Base-by-base conservation (phyloP, 2,329 filamentous ascomycete species). In the Cladorrhinum sp. region DNA sequence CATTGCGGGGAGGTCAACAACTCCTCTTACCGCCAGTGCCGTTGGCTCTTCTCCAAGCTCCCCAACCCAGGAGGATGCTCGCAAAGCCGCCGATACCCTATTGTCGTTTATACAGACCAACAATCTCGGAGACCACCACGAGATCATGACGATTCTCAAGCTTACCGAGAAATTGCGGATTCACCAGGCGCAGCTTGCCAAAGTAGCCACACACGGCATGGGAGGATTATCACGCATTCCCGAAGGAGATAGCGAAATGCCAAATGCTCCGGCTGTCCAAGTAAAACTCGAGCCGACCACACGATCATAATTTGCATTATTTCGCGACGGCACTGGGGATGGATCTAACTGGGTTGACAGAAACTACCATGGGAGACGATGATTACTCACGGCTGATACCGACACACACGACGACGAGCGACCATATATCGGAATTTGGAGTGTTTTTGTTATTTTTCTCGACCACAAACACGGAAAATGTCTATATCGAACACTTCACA, bases 121-220 rank as follows among this genome's bases (percentile, higher is more conserved):
- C 62, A 84, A 89, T 66, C 85, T 87, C 12, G 88, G 86, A 1
- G 90, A 95, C 70, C 84, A 91, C 52, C 84, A 85, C 68, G 93
- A 97, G 65, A 93, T 89, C 72, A 74, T 90, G 65, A 85, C 86
- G 2, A 86, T 97, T 53, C 82, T 91, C 18, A 91, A 92, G 72
- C 77, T 97, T 65, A 94, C 93, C 73, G 90, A 96, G 74, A 96
- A 94, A 75, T 81, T 96, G 28, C 86, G 90, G 62, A 78, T 96
- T 36, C 85, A 89, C 52, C 83, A 86, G 49, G 63, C 63, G 55
- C 63, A 70, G 61, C 59, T 63, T 58, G 26, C 71, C 63, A 62
- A 75, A 71, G 66, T 66, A 57, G 33, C 66, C 36, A 59, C 59
- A 18, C 71, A 74, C 23, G 73, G 74, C 2, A 75, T 83, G 57